These are phyloP conservation scores for Acephala macrosclerotiorum DNA, from an alignment of 2,329 filamentous ascomycete genomes.

Conservation along the genomic window DNA sequence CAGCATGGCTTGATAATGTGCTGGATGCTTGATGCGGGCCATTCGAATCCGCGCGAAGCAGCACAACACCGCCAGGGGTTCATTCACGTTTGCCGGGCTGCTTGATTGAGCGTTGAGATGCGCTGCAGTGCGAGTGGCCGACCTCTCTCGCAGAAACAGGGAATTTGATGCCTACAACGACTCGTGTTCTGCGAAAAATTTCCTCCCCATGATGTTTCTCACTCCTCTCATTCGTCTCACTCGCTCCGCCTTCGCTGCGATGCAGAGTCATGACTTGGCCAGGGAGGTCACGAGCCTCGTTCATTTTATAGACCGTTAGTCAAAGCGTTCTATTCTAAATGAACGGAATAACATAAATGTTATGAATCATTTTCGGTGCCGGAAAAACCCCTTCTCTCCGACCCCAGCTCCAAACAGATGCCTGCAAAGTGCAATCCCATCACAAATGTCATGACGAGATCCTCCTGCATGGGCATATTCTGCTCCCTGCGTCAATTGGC, in stretches of 20 bases:
- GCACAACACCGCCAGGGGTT: background rate
- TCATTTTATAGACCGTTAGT: background rate
- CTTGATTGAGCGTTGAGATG: slow-evolving; percentile 6
- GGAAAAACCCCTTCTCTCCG: background rate
- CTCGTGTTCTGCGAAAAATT: background rate
- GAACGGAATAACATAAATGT: background rate
- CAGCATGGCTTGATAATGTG: background rate
- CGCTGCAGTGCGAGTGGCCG: slow-evolving; percentile 2
- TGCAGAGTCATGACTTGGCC: slow-evolving; percentile 11
- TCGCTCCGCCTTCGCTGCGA: background rate
- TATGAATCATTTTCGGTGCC: slow-evolving; percentile 8
- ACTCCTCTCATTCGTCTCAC: slow-evolving; percentile 11
- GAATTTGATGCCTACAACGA: slow-evolving; percentile 3
- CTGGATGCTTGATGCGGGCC: background rate
- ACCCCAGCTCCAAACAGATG: slow-evolving; percentile 2
- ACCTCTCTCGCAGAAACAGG: slow-evolving; percentile 6
- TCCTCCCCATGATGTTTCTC: background rate
- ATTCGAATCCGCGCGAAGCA: background rate
- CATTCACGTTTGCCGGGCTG: slow-evolving; percentile 11
- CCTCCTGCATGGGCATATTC: slow-evolving; percentile 4
- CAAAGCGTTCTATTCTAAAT: background rate
- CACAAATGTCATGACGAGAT: slow-evolving; percentile 7
- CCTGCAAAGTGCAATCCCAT: background rate
- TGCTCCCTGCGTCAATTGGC: slow-evolving; percentile 4
- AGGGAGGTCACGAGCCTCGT: background rate